Conservation (phyloP, 257 asterid species). For the Rehmannia glutinosa region DNA sequence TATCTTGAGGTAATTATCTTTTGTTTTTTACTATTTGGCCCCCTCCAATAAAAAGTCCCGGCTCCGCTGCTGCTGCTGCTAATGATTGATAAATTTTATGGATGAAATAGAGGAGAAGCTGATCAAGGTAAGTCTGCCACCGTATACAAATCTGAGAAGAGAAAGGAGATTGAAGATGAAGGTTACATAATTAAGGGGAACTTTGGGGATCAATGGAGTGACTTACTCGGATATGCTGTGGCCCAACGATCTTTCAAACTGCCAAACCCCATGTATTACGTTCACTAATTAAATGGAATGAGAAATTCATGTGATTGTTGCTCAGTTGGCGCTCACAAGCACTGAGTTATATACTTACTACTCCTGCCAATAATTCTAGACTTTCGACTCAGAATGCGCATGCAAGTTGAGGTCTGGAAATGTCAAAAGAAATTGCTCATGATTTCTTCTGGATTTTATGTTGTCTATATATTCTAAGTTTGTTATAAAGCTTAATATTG, state of each 20-base stretch:
- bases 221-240: slow-evolving; percentile 61
- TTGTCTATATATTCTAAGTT: too few relatives aligned
- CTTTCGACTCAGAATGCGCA: background rate
- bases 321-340: background rate
- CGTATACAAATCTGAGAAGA: slow-evolving; percentile 68
- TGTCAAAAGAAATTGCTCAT: background rate
- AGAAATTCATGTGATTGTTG: background rate
- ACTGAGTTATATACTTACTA: background rate
- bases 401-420: background rate
- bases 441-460: too few relatives aligned
- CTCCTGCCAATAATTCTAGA: background rate
- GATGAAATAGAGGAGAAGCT: slow-evolving; percentile 47
- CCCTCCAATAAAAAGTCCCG: too few relatives aligned
- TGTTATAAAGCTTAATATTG: too few relatives aligned
- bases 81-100: background rate
- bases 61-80: too few relatives aligned
- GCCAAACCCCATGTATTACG: slow-evolving; percentile 73
- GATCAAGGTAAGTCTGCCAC: slow-evolving; percentile 63
- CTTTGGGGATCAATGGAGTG: slow-evolving; percentile 98
- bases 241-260: slow-evolving; percentile 77
- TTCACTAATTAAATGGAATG: slow-evolving; percentile 30
- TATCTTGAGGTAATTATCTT: slow-evolving; percentile 57
- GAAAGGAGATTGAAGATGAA: slow-evolving; percentile 71
- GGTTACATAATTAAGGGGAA: slow-evolving; percentile 70
- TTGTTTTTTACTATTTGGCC: too few relatives aligned